phyloP scores from a whole-genome alignment of 345 rosid genomes.

The Punica granatum region DNA sequence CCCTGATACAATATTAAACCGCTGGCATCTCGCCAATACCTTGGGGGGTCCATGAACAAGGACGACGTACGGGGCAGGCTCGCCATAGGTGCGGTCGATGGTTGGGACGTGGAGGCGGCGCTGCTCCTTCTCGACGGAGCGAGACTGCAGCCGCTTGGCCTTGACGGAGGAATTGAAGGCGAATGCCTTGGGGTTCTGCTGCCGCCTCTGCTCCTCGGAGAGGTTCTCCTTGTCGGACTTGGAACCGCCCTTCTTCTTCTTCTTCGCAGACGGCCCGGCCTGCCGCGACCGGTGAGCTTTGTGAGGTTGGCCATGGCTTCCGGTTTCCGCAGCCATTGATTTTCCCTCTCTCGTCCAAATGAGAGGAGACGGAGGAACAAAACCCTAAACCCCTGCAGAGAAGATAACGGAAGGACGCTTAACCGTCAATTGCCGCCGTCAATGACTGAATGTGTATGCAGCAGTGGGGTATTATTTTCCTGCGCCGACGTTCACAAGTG shows the following conservation, averaged over 20 bases:
- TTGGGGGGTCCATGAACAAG: conserved; percentile 90
- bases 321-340: conserved; percentile 38
- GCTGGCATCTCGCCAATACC: conserved; percentile 21
- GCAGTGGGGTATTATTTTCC: neutral
- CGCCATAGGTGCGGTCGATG: conserved; percentile 76
- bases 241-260: conserved; percentile 17
- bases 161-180: conserved; percentile 48
- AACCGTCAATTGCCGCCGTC: neutral
- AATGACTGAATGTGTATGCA: too few species aligned
- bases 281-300: conserved; percentile 64
- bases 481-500: too few species aligned
- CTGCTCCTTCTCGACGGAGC: conserved; percentile 82
- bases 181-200: conserved; percentile 78
- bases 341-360: neutral
- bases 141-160: conserved; percentile 59
- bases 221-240: conserved; percentile 33
- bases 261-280: conserved; percentile 62
- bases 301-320: conserved; percentile 38
- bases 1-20: neutral
- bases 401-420: neutral
- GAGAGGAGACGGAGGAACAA: neutral
- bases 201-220: conserved; percentile 21
- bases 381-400: neutral
- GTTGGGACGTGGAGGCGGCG: conserved; percentile 65
- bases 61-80: conserved; percentile 74